phyloP scores from a whole-genome alignment of 306 rosid species.

The Casuarina glauca region DNA sequence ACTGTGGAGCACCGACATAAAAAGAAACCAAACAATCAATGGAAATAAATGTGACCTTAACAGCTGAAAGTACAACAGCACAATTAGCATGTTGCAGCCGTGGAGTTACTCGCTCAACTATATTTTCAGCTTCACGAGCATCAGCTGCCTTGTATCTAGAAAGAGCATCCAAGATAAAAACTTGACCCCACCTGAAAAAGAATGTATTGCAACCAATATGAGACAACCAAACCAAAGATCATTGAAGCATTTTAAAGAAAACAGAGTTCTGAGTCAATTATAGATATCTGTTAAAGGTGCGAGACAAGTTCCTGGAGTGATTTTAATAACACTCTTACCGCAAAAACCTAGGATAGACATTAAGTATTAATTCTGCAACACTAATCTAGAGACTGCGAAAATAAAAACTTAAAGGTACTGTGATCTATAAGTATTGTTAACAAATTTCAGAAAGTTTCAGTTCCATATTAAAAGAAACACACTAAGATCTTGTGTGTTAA shows the following conservation, averaged over 20 bases:
- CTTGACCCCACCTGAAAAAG: conserved; percentile 90
- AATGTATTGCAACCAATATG: conserved; percentile 23
- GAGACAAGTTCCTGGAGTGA: background rate
- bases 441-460: background rate
- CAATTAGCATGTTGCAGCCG: conserved; percentile 96
- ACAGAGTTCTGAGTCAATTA: background rate
- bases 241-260: background rate
- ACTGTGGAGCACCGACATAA: conserved; percentile 19
- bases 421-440: background rate
- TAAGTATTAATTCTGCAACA: background rate
- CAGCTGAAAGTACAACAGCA: conserved; percentile 97
- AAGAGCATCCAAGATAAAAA: conserved; percentile 96
- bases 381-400: background rate
- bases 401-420: background rate
- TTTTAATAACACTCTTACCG: background rate
- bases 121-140: conserved; percentile 95
- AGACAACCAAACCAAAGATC: conserved; percentile 22
- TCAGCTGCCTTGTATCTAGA: conserved; percentile 94
- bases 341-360: background rate
- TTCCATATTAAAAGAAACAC: background rate
- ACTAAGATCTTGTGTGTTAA: no score
- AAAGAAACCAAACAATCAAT: conserved; percentile 16
- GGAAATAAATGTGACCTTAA: conserved; percentile 59
- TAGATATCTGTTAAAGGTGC: conserved; percentile 20
- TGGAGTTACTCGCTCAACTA: conserved; percentile 98